A percentile compares a stretch with the other conserved stretches of the same genome.
Evolutionary conservation across 306 rosid genomes (phyloP).

Genomic region (Glycine latifolia): DNA sequence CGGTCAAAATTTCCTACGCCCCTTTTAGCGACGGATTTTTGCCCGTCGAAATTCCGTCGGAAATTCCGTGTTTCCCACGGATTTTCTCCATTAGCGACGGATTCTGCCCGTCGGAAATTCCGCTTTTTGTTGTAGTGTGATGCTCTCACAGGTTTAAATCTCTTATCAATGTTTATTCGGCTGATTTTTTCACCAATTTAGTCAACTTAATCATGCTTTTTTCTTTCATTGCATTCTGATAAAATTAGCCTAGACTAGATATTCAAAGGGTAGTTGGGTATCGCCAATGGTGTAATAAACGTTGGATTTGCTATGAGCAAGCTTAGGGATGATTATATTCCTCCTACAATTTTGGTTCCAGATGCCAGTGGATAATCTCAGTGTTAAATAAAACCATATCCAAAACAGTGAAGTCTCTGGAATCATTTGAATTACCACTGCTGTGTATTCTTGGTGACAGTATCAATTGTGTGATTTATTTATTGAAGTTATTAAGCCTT

Average conservation of each 20-base stretch:
- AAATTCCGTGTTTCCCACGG: no score
- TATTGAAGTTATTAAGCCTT: slow-evolving; percentile 92
- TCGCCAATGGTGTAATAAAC: slow-evolving; percentile 94
- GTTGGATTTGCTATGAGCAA: slow-evolving; percentile 97
- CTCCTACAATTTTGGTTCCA: slow-evolving; percentile 60
- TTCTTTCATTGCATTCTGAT: slow-evolving; percentile 73
- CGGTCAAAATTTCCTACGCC: no score
- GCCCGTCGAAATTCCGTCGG: no score
- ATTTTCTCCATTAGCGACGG: no score
- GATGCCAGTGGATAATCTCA: slow-evolving; percentile 94
- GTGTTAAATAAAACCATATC: slow-evolving; percentile 79
- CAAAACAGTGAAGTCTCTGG: slow-evolving; percentile 65
- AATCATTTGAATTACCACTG: slow-evolving; percentile 73
- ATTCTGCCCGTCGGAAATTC: no score
- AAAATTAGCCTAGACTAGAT: slow-evolving; percentile 78
- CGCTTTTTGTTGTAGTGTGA: slow-evolving; percentile 95
- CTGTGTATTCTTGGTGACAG: slow-evolving; percentile 92
- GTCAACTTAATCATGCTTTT: slow-evolving; percentile 29
- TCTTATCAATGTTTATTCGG: slow-evolving; percentile 18
- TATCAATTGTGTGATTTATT: slow-evolving; percentile 95
- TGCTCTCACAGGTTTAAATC: slow-evolving; percentile 85
- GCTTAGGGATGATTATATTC: slow-evolving; percentile 87
- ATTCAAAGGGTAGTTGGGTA: slow-evolving; percentile 95
- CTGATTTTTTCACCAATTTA: not conserved
- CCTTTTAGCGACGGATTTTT: no score